Percentiles rank a stretch among this genome's conserved stretches.
These are phyloP conservation scores for Colletotrichum sojae DNA, from an alignment of 2,329 filamentous ascomycete genomes.

Conservation along the genomic window DNA sequence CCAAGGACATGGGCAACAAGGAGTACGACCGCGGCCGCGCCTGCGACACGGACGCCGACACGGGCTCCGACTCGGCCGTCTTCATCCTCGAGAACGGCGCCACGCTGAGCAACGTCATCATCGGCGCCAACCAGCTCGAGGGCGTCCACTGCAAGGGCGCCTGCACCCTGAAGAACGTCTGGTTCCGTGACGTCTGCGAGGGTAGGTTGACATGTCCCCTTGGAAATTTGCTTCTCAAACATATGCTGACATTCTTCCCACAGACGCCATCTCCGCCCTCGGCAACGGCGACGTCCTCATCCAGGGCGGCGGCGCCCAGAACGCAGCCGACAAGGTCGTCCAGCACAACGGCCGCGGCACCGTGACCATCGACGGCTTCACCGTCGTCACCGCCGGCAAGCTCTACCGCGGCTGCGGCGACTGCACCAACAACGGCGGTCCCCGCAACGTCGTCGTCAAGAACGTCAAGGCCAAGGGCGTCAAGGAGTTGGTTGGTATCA, in stretches of 20 bases:
- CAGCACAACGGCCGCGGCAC: conserved; percentile 54
- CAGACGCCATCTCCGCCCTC: conserved; percentile 39
- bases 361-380: conserved; percentile 50
- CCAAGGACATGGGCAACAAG: conserved; percentile 42
- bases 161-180: conserved; percentile 57
- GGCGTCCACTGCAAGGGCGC: conserved; percentile 65
- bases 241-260: no score
- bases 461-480: conserved; percentile 39
- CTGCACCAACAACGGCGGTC: conserved; percentile 49
- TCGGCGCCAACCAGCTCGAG: conserved; percentile 64
- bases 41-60: conserved; percentile 42
- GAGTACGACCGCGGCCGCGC: conserved; percentile 43
- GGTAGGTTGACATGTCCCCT: no score
- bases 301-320: conserved; percentile 51
- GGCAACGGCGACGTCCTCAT: conserved; percentile 42
- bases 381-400: conserved; percentile 57
- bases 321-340: conserved; percentile 51
- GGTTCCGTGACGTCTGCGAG: conserved; percentile 57
- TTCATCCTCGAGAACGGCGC: conserved; percentile 67
- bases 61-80: conserved; percentile 54
- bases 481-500: conserved; percentile 57
- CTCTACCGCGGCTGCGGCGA: conserved; percentile 61
- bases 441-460: conserved; percentile 40
- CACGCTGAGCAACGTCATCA: conserved; percentile 67
- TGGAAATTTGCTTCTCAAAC: no score